Evolutionary conservation across 1,284 basidiomycete genomes (phyloP), one percentile per base, ranked within the genome.

Genomic region (Rhodotorula glutinis): DNA sequence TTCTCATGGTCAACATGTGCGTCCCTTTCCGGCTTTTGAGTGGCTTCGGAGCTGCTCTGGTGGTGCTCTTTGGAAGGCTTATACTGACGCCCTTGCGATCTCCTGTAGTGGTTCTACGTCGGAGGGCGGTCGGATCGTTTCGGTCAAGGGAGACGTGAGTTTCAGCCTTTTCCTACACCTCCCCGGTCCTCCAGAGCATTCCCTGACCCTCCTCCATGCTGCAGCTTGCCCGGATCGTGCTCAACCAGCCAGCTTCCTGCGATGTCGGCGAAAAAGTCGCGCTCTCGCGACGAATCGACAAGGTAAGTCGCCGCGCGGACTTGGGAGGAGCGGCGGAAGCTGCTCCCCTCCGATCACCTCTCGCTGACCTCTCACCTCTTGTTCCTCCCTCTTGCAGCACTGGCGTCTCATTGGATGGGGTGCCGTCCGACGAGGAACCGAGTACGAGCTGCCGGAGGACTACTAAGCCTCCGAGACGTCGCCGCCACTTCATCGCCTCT

Each of bases 211-310:
- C 57, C 8, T 1, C 7, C 4, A 8, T n/a, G 13, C 3, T 43
- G 16, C 3, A 21, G 25, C 40, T 47, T 17, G 16, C 46, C 16
- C n/a, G 57, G 80, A 94, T 96, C 72, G 87, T 91, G 74, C 49
- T 64, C 41, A 68, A 64, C 41, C 88, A 88, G 4, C 93, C 93
- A 0, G 92, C 92, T 9, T 96, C 93, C 78, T 93, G 91, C 41
- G 92, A 95, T 78, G 85, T 95, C 53, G 92, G 91, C 27, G 93
- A 97, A 81, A 97, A 96, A 83, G 93, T 97, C 57, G 92, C 93
- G 1, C 80, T 97, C 53, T 91, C 90, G 47, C 84, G 93, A 70
- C 84, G 92, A 76, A 95, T 96, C 75, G 92, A 98, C 82, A 97
- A 97, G 55, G 55, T 57, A n/a, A 43, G 55, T 56, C 17, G 2